Evolutionary conservation across 768 basidiomycete species (phyloP).

Genomic region (Boletus pseudo-olivaceus): DNA sequence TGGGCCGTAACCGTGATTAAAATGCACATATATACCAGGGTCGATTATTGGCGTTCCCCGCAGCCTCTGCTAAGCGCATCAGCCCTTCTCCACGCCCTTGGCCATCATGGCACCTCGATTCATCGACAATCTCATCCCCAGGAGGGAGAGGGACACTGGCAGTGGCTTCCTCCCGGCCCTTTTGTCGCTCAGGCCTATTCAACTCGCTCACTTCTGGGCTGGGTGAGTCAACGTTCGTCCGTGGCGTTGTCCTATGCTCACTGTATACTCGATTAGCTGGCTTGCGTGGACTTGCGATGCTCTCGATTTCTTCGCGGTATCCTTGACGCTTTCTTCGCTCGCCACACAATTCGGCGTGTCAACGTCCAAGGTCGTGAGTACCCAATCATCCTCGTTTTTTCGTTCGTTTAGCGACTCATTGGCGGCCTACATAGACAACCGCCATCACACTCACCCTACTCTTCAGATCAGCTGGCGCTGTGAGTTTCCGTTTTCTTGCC

Average conservation of each 20-base stretch:
- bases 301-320: constrained; percentile 82
- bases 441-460: constrained; percentile 90
- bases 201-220: constrained; percentile 57
- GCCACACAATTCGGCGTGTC: constrained; percentile 44
- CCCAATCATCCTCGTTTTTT: background rate
- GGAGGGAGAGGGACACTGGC: constrained; percentile 37
- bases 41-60: background rate
- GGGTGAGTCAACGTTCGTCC: constrained; percentile 37
- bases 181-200: constrained; percentile 43
- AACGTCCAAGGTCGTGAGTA: constrained; percentile 43
- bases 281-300: constrained; percentile 87
- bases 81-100: background rate
- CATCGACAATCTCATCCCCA: constrained; percentile 46
- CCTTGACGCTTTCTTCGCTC: constrained; percentile 51
- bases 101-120: constrained; percentile 32
- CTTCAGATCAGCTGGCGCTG: constrained; percentile 80
- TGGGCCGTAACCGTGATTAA: background rate
- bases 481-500: constrained; percentile 19
- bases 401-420: background rate
- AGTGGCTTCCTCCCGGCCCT: constrained; percentile 43
- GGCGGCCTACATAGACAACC: constrained; percentile 45
- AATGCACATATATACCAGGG: constrained; percentile 6
- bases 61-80: background rate
- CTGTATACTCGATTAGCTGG: constrained; percentile 45
- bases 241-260: background rate